These are phyloP conservation scores for Didymella pinodella DNA, from an alignment of 2,329 filamentous ascomycete genomes.

Conservation along the genomic window DNA sequence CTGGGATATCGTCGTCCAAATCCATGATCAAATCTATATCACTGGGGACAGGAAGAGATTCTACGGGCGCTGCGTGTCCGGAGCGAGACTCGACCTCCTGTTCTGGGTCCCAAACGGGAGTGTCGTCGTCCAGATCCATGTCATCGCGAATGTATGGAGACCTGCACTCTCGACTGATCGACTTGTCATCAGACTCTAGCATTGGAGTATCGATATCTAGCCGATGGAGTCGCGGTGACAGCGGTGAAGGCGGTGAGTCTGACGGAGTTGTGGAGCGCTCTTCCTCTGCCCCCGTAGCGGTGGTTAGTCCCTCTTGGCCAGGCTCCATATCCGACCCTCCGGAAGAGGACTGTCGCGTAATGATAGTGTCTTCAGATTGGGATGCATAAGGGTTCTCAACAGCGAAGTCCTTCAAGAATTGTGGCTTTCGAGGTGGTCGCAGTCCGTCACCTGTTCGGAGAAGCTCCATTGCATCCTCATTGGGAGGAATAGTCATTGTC, in stretches of 20 bases:
- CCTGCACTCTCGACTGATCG: background rate
- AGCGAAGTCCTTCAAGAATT: background rate
- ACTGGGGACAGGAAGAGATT: no score
- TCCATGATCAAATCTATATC: no score
- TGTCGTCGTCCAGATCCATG: background rate
- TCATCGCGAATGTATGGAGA: constrained; percentile 1
- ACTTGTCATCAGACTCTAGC: background rate
- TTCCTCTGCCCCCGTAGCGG: background rate
- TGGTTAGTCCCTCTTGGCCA: background rate
- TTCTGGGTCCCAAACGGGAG: background rate
- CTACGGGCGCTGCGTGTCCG: no score
- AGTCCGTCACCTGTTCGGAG: background rate
- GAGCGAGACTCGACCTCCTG: background rate
- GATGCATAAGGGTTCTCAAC: background rate
- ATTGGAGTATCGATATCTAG: background rate
- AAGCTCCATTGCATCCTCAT: no score
- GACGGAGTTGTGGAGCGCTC: background rate
- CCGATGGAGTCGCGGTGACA: background rate
- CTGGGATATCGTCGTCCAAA: no score
- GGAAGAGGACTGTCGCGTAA: background rate
- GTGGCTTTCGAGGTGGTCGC: background rate
- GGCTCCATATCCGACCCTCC: no score
- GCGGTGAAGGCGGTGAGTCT: background rate
- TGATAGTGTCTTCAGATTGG: background rate
- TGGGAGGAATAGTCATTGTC: background rate